These are phyloP conservation scores for Neoascochyta sp. DNA, from an alignment of 2,329 filamentous ascomycete genomes.

Conservation along the genomic window DNA sequence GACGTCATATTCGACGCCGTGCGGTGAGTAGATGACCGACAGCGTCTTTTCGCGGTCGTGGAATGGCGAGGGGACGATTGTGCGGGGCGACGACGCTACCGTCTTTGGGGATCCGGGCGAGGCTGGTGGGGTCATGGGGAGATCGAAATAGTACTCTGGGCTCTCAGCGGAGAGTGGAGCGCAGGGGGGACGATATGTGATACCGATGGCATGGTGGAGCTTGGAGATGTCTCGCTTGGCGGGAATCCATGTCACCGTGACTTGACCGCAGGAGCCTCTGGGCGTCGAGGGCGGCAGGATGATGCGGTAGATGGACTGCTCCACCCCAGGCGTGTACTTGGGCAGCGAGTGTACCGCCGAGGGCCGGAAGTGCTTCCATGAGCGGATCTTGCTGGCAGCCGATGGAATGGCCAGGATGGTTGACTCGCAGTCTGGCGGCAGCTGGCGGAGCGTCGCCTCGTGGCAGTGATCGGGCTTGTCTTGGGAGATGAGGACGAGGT, in stretches of 20 bases:
- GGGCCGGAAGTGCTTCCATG: constrained; percentile 65
- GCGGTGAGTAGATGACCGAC: constrained; percentile 62
- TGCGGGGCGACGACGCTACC: constrained; percentile 31
- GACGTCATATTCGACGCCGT: constrained; percentile 55
- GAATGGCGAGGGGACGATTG: constrained; percentile 31
- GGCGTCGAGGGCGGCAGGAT: constrained; percentile 53
- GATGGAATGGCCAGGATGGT: constrained; percentile 63
- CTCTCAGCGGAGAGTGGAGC: constrained; percentile 33
- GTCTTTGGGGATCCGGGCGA: constrained; percentile 33
- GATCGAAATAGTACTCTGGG: constrained; percentile 35
- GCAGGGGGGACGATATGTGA: constrained; percentile 64
- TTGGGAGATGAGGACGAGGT: constrained; percentile 58
- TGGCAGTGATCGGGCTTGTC: constrained; percentile 68
- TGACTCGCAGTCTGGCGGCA: constrained; percentile 54
- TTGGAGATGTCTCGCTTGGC: constrained; percentile 59
- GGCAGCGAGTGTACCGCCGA: constrained; percentile 44
- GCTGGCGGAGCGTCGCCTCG: constrained; percentile 62
- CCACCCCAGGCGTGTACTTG: constrained; percentile 42
- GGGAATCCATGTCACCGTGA: constrained; percentile 66
- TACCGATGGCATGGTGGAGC: constrained; percentile 64
- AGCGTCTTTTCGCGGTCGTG: constrained; percentile 46
- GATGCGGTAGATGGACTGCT: constrained; percentile 46
- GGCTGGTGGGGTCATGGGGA: constrained; percentile 37
- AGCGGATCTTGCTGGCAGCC: constrained; percentile 61
- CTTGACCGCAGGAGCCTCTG: constrained; percentile 58